These are phyloP conservation scores for Fraxinus paxiana DNA, from an alignment of 305 asterid species.

Conservation along the genomic window DNA sequence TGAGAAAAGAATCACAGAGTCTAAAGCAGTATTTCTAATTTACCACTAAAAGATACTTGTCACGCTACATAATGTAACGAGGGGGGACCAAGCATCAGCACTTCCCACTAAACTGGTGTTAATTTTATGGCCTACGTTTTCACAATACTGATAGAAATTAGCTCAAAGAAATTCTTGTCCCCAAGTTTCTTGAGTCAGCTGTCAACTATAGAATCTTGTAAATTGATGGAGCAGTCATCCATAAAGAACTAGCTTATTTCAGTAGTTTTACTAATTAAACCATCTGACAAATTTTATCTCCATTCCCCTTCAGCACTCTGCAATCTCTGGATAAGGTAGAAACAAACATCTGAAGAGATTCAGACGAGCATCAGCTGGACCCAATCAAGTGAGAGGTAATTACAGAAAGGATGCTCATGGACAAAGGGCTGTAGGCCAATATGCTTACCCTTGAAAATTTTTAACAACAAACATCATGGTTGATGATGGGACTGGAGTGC, in stretches of 20 bases:
- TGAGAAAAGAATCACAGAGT: neutral
- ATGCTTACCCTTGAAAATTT: constrained; percentile 47
- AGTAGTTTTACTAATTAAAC: constrained; percentile 44
- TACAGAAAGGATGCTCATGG: constrained; percentile 82
- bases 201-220: neutral
- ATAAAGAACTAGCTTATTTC: constrained; percentile 39
- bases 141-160: neutral
- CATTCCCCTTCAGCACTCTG: constrained; percentile 61
- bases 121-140: neutral
- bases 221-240: constrained; percentile 1
- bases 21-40: constrained; percentile 17
- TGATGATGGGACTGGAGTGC: neutral
- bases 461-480: constrained; percentile 5
- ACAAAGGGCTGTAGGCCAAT: constrained; percentile 86
- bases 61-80: neutral
- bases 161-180: neutral
- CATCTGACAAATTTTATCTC: constrained; percentile 63
- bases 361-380: constrained; percentile 53
- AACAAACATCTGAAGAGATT: constrained; percentile 68
- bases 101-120: neutral
- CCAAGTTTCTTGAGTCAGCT: neutral
- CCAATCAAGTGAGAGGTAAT: constrained; percentile 56
- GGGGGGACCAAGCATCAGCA: neutral
- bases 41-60: neutral
- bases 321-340: constrained; percentile 6